A percentile compares a stretch with the other conserved stretches of the same genome.
phyloP scores from a whole-genome alignment of 1,284 basidiomycete species.

The Marasmius oreades region DNA sequence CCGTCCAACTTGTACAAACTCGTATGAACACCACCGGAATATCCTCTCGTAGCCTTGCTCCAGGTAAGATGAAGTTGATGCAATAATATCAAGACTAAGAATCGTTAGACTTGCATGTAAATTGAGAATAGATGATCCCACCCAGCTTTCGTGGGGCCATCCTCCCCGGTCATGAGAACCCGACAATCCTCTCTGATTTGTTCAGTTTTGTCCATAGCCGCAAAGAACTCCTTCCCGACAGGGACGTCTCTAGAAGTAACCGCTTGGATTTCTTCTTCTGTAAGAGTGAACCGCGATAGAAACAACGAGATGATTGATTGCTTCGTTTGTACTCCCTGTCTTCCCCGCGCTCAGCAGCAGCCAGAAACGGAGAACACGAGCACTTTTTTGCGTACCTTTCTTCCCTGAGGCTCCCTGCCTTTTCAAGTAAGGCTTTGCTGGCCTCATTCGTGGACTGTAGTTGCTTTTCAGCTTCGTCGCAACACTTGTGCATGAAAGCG shows the following conservation, averaged over 20 bases:
- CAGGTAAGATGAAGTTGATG: slow-evolving; percentile 74
- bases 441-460: slow-evolving; percentile 74
- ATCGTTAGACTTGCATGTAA: neutral
- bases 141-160: slow-evolving; percentile 79
- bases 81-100: slow-evolving; percentile 83
- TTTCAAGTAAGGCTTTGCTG: slow-evolving; percentile 82
- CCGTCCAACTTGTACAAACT: slow-evolving; percentile 79
- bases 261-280: slow-evolving; percentile 66
- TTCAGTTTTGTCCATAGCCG: slow-evolving; percentile 84
- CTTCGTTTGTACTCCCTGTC: slow-evolving; percentile 65
- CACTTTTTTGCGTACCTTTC: slow-evolving; percentile 59
- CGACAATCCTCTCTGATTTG: slow-evolving; percentile 82
- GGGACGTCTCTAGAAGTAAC: slow-evolving; percentile 79
- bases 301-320: slow-evolving; percentile 79
- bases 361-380: neutral
- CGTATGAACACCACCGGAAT: slow-evolving; percentile 80
- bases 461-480: slow-evolving; percentile 80
- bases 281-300: slow-evolving; percentile 82
- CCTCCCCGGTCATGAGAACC: slow-evolving; percentile 86
- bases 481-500: slow-evolving; percentile 73
- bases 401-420: slow-evolving; percentile 77
- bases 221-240: slow-evolving; percentile 73
- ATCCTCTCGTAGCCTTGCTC: slow-evolving; percentile 91
- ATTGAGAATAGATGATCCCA: slow-evolving; percentile 31
- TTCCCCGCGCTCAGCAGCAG: slow-evolving; percentile 24